Evolutionary conservation across 148 eudicot genomes (phyloP).

Genomic region (Persicaria maculosa): DNA sequence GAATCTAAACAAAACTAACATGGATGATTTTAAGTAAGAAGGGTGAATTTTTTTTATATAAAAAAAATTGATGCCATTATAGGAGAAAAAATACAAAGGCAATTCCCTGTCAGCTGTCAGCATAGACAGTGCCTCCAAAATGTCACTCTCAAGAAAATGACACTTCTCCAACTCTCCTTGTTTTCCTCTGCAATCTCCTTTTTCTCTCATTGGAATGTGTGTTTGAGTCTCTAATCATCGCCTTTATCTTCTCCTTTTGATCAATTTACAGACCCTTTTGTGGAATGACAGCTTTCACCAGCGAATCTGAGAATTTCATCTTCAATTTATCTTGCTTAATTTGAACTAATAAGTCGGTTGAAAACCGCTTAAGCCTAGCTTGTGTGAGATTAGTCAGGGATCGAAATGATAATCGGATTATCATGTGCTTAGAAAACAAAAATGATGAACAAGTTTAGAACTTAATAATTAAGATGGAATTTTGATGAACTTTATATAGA

Average conservation of each 20-base stretch:
- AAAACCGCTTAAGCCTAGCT: no score
- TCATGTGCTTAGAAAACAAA: no score
- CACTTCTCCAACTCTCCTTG: conserved; percentile 11
- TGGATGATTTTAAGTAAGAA: no score
- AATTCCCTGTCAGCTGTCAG: conserved; percentile 5
- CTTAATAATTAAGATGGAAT: no score
- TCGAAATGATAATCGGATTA: no score
- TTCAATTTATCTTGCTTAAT: neutral
- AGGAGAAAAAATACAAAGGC: conserved; percentile 5
- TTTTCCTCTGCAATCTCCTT: neutral
- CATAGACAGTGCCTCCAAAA: conserved; percentile 9
- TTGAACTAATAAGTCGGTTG: no score
- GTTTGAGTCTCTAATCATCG: neutral
- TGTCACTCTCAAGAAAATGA: conserved; percentile 10
- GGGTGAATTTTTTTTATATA: neutral
- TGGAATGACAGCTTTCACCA: neutral
- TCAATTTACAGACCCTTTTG: neutral
- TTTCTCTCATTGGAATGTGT: conserved; percentile 9
- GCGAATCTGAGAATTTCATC: neutral
- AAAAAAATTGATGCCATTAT: neutral
- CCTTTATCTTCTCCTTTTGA: neutral
- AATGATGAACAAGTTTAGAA: no score
- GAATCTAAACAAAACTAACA: no score
- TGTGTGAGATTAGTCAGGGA: no score
- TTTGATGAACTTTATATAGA: no score